Evolutionary conservation across 1,139 yeast genomes (phyloP), one percentile per base, ranked within the genome.

Genomic region (Geotrichum carabidarum): DNA sequence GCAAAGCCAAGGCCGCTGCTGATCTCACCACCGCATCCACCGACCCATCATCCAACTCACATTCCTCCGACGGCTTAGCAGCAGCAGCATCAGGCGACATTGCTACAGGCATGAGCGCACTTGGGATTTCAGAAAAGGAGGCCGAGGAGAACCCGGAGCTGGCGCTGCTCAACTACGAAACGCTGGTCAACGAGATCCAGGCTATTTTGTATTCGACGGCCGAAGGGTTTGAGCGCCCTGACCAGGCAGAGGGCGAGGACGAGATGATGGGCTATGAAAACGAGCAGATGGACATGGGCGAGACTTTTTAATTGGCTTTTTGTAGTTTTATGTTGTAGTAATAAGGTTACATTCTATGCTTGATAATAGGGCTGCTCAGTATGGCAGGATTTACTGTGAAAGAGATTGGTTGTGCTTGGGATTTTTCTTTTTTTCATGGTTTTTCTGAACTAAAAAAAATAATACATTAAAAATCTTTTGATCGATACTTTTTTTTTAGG

Each of bases 151-250:
- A 54, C 74, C 52, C 50, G 4, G 55, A 53, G 37, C 36, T 53
- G 37, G 71, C 22, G 67, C 74, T 11, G 58, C 65, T 42, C 75
- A 43, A 47, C 22, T 43, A 53, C 15, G 63, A 63, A 35, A 72
- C 78, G 44, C 72, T 86, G 42, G 66, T 85, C 47, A 74, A 76
- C 45, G 84, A 84, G 63, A 77, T 90, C 40, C 93, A 86, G 67
- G 81, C 81, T 36, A 86, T 88, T 18, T 71, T 90, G 60, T 90
- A 89, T 65, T 80, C 86, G 7, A 86, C 95, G 0, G 91, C 86
- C 59, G 95, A 86, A 60, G 93, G 95, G 6, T 73, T 73, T 58
- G 74, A 71, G 58, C 68, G 70, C 37, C 75, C 75, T 8, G 53
- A 43, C 5, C 34, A 32, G 11, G 15, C 35, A 8, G 50, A 40